These are phyloP conservation scores for Picea abies DNA, from an alignment of 83 land plant genomes.

Conservation along the genomic window DNA sequence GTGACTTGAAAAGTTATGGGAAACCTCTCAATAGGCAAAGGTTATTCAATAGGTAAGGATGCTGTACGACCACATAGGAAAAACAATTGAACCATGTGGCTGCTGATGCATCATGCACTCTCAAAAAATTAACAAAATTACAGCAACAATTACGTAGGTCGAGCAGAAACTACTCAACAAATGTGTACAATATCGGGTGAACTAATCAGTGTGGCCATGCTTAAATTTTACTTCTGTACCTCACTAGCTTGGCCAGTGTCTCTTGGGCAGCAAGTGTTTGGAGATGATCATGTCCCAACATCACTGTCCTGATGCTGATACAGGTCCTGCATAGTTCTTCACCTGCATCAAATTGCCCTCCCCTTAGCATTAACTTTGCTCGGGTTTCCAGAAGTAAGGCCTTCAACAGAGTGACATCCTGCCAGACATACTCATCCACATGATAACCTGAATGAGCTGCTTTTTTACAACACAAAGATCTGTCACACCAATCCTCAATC, in stretches of 20 bases:
- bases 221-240: slow-evolving; percentile 64
- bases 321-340: slow-evolving; percentile 90
- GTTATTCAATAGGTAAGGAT: too few species aligned
- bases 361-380: slow-evolving; percentile 85
- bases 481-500: slow-evolving; percentile 71
- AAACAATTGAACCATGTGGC: too few species aligned
- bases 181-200: too few species aligned
- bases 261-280: slow-evolving; percentile 91
- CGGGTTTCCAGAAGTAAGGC: slow-evolving; percentile 82
- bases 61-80: too few species aligned
- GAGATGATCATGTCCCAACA: slow-evolving; percentile 78
- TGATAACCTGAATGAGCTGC: slow-evolving; percentile 31
- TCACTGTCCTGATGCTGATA: slow-evolving; percentile 88
- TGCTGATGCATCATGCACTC: too few species aligned
- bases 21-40: too few species aligned
- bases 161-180: too few species aligned
- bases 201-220: neutral
- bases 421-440: slow-evolving; percentile 91
- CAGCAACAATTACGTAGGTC: too few species aligned
- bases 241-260: slow-evolving; percentile 75
- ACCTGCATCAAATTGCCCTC: slow-evolving; percentile 86
- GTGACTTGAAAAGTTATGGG: too few species aligned
- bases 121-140: too few species aligned
- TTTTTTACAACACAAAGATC: slow-evolving; percentile 72
- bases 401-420: slow-evolving; percentile 82